Conservation (phyloP, 208 protist species). For the Vickermania spadyakhi region DNA sequence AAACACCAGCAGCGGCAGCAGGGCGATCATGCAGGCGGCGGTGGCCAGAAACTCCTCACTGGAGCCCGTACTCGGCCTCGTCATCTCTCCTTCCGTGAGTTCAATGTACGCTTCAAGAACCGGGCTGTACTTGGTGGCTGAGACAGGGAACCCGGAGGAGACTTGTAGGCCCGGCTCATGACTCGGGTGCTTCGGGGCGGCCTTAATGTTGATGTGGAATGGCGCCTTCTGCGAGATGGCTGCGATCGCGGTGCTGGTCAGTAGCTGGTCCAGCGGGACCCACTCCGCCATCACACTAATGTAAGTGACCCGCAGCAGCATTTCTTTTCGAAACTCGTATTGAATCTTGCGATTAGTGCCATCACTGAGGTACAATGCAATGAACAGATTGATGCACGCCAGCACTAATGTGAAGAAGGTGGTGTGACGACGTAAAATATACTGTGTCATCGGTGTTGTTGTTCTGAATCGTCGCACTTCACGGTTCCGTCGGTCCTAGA, state of each 20-base stretch:
- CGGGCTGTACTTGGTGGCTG: not conserved
- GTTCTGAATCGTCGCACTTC: no score
- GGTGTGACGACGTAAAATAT: not conserved
- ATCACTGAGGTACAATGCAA: not conserved
- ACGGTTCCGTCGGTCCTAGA: no score
- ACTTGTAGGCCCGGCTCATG: not conserved
- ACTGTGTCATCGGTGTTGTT: not conserved
- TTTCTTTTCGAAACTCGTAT: not conserved
- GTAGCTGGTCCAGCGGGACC: not conserved
- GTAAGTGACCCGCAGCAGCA: not conserved
- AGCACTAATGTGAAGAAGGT: not conserved
- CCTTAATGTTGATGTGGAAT: not conserved
- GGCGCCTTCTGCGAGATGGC: not conserved
- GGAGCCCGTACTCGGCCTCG: not conserved
- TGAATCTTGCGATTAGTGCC: not conserved
- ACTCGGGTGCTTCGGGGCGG: not conserved
- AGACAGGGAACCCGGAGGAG: not conserved
- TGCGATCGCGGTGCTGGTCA: not conserved
- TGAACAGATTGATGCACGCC: not conserved
- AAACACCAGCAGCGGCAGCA: not conserved
- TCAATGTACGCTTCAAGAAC: not conserved
- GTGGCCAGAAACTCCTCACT: not conserved
- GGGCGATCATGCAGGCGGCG: not conserved
- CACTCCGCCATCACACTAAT: not conserved
- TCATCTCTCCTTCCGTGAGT: not conserved